Percentiles rank a stretch among this genome's conserved stretches.
Conservation (phyloP, 176 grass and related monocot species). For the Carex littledalei region DNA sequence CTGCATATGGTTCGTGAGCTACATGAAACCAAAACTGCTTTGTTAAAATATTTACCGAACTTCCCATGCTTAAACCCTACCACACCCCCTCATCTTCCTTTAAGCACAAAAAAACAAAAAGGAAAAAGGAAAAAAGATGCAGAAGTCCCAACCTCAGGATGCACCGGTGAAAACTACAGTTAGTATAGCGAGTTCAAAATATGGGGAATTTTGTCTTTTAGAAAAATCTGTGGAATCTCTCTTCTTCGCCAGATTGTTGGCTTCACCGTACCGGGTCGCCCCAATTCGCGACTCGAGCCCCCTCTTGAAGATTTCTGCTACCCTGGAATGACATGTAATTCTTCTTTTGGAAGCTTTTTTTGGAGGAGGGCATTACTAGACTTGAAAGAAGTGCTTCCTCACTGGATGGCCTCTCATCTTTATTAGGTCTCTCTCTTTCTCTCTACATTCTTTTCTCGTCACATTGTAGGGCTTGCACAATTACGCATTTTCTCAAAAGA, state of each 20-base stretch:
- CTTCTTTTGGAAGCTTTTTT: neutral
- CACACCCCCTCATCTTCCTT: no score
- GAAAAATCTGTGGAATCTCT: neutral
- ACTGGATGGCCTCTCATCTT: neutral
- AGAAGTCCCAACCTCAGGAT: neutral
- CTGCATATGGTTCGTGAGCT: no score
- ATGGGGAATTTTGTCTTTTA: neutral
- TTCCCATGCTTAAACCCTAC: no score
- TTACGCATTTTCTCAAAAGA: neutral
- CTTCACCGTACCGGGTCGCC: neutral
- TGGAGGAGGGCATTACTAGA: neutral
- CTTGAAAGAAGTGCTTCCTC: neutral
- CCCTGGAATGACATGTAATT: neutral
- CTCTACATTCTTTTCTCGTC: neutral
- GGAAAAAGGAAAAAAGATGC: no score
- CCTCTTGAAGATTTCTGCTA: no score
- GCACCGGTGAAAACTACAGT: neutral
- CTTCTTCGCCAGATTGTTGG: neutral
- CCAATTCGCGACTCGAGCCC: no score
- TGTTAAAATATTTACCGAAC: no score
- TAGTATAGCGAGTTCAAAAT: neutral
- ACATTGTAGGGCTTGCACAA: neutral
- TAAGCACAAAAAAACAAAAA: no score
- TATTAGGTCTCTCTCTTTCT: neutral
- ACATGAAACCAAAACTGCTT: no score